A percentile compares a stretch with the other conserved stretches of the same genome.
Evolutionary conservation across 1,284 basidiomycete genomes (phyloP).

Genomic region (Meira nashicola): DNA sequence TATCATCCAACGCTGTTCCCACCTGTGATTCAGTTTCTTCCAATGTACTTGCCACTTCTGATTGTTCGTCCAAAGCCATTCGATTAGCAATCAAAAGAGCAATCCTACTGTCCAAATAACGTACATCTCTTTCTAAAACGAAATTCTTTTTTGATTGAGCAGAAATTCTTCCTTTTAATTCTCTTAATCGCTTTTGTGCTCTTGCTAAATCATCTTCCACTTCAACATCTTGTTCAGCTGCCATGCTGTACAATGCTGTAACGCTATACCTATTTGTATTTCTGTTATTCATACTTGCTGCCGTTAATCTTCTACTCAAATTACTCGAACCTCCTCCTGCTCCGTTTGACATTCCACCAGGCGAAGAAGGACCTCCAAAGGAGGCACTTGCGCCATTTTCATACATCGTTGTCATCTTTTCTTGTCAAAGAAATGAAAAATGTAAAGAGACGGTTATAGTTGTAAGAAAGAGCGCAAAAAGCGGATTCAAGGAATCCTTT

Average conservation of each 20-base stretch:
- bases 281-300: conserved; percentile 53
- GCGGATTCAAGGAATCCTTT: no score
- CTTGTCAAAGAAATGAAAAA: not conserved
- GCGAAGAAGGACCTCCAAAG: not conserved
- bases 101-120: conserved; percentile 95
- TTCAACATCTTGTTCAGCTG: conserved; percentile 96
- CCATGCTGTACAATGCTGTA: conserved; percentile 92
- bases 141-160: conserved; percentile 99
- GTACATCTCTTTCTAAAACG: conserved; percentile 92
- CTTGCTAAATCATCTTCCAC: conserved; percentile 94
- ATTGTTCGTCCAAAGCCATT: conserved; percentile 81
- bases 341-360: not conserved
- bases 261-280: conserved; percentile 96
- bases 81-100: conserved; percentile 95
- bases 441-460: no score
- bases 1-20: conserved; percentile 68
- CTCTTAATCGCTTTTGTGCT: conserved; percentile 92
- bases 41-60: conserved; percentile 56
- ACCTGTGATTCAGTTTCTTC: conserved; percentile 77
- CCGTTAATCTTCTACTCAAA: conserved; percentile 26
- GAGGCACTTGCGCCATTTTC: conserved; percentile 1
- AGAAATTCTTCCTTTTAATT: conserved; percentile 94
- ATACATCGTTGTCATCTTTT: conserved; percentile 3
- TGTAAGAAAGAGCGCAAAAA: no score
- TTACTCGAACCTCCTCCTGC: conserved; percentile 5